Evolutionary conservation across 257 asterid genomes (phyloP), one percentile per base, ranked within the genome.

Genomic region (Echites panduratus): DNA sequence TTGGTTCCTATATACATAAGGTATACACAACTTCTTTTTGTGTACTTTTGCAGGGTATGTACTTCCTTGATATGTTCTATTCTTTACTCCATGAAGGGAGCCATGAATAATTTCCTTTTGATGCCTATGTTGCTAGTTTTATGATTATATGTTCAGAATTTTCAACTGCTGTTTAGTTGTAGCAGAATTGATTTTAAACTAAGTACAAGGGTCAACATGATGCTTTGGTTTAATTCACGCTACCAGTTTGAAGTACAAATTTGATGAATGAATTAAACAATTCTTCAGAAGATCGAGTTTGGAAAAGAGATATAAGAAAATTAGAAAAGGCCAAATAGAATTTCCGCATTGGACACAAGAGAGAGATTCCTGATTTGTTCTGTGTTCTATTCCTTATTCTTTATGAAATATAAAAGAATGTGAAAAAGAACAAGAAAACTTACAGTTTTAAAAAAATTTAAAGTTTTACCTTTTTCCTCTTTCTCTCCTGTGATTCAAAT

Each of bases 1-100:
- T 86, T 95, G 50, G 98, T 95, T 77, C 99, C 99, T 58, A 95
- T 95, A 83, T 95, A 77, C 84, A 89, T 95, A 77, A 88, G 84
- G 99, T 92, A 84, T 80, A 88, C 17, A 52, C 62, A 9, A 9
- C 43, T 65, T 14, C 12, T 75, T 74, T 74, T 24, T 40, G 17
- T 47, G 17, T 26, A 50, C 35, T 19, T 35, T 14, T 41, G 40
- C 40, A 43, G 38, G 6, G 54, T 40, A 0, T 4, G 3, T 13
- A 27, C 40, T 29, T 19, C 50, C 32, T 27, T 0, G n/a, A 2
- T 20, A 10, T 66, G 20, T 11, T 66, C 26, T 5, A 7, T 19
- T 57, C 56, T 22, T 59, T 26, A 13, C 22, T 62, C 56, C 17
- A 16, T 22, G 5, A n/a, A 44, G 10, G 45, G 12, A 44, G n/a